Evolutionary conservation across 2,329 filamentous ascomycete species (phyloP).

Genomic region (Thermothelomyces thermophilus): DNA sequence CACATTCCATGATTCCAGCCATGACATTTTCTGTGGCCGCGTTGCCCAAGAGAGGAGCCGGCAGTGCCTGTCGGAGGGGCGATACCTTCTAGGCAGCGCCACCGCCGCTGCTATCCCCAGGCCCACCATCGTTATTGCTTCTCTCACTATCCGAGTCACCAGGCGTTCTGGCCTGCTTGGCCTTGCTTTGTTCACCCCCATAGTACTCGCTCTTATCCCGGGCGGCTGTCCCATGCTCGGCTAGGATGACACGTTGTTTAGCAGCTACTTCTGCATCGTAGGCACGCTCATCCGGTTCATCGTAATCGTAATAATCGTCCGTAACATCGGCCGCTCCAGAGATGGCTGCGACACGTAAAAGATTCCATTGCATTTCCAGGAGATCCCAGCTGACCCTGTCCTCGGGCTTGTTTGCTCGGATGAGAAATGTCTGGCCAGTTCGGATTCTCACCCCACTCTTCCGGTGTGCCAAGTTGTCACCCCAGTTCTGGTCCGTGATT

Average conservation of each 20-base stretch:
- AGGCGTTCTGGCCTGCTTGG: too few relatives aligned
- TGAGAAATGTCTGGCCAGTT: slow-evolving; percentile 10
- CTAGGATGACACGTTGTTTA: background rate
- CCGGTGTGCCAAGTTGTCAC: slow-evolving; percentile 3
- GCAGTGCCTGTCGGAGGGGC: too few relatives aligned
- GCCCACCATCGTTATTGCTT: background rate
- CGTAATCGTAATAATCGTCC: slow-evolving; percentile 2
- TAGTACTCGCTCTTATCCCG: too few relatives aligned
- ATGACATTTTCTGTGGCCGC: too few relatives aligned
- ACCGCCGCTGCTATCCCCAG: background rate
- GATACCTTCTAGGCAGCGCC: too few relatives aligned
- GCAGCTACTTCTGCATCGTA: background rate
- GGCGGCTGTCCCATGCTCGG: background rate
- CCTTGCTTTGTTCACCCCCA: too few relatives aligned
- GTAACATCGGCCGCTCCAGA: slow-evolving; percentile 12
- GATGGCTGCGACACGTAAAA: slow-evolving; percentile 7
- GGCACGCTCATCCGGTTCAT: background rate
- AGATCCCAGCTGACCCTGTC: slow-evolving; percentile 12
- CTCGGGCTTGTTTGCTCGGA: background rate
- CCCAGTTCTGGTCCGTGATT: slow-evolving; percentile 5
- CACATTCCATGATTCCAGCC: too few relatives aligned
- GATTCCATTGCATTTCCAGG: slow-evolving; percentile 13
- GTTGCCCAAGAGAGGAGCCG: too few relatives aligned
- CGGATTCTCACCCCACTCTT: slow-evolving; percentile 8
- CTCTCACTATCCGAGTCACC: too few relatives aligned